Percentiles rank a stretch among this genome's conserved stretches.
Conservation (phyloP, 2,329 filamentous ascomycete genomes). For the Celoporthe dispersa region DNA sequence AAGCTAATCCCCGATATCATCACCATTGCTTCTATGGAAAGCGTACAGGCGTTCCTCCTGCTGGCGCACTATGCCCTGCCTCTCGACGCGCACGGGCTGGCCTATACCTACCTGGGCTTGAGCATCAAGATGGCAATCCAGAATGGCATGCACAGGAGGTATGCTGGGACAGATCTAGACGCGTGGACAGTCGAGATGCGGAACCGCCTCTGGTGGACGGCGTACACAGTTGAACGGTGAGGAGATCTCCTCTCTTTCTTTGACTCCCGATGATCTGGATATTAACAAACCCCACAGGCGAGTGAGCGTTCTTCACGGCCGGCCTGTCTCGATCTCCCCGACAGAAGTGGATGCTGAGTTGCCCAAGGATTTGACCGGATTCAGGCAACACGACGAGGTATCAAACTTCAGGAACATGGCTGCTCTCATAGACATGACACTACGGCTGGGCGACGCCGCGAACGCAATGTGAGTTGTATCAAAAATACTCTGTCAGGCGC, state of each 20-base stretch:
- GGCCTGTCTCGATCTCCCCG: constrained; percentile 57
- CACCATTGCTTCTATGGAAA: constrained; percentile 58
- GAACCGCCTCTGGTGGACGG: constrained; percentile 62
- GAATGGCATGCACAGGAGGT: constrained; percentile 63
- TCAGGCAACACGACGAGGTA: constrained; percentile 14
- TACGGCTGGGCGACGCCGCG: constrained; percentile 44
- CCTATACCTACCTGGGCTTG: constrained; percentile 61
- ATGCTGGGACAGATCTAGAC: constrained; percentile 51
- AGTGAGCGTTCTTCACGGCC: constrained; percentile 60
- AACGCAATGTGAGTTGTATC: constrained; percentile 43
- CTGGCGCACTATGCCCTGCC: constrained; percentile 60
- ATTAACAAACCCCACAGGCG: constrained; percentile 42
- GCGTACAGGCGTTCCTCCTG: constrained; percentile 61
- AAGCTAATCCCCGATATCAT: constrained; percentile 61
- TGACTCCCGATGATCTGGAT: not conserved
- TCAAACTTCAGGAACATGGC: constrained; percentile 27
- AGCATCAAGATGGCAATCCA: constrained; percentile 62
- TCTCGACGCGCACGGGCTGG: constrained; percentile 59
- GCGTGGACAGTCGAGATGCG: constrained; percentile 54
- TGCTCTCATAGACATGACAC: constrained; percentile 37
- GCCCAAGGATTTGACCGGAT: constrained; percentile 50
- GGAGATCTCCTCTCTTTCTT: constrained; percentile 7
- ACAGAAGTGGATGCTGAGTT: constrained; percentile 58
- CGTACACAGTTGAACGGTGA: constrained; percentile 60
- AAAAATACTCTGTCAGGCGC: not conserved